Evolutionary conservation across 1,139 yeast genomes (phyloP).

Genomic region (Ogataea hybrid): DNA sequence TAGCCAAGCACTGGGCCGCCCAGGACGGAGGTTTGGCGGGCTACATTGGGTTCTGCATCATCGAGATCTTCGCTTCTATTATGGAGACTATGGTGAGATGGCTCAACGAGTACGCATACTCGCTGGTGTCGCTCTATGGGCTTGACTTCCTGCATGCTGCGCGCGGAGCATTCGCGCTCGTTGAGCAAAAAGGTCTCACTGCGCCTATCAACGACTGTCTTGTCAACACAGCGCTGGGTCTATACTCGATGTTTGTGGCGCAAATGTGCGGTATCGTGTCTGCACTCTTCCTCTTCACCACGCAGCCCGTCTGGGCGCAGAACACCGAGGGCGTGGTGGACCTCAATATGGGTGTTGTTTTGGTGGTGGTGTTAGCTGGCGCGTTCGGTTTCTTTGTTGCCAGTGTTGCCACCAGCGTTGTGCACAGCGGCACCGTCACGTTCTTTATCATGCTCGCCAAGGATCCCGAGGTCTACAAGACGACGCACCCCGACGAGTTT

Average conservation of each 20-base stretch:
- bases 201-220: slow-evolving; percentile 59
- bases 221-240: slow-evolving; percentile 67
- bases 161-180: slow-evolving; percentile 70
- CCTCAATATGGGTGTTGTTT: slow-evolving; percentile 31
- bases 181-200: slow-evolving; percentile 71
- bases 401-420: slow-evolving; percentile 69
- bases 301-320: slow-evolving; percentile 66
- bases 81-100: slow-evolving; percentile 75
- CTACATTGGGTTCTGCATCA: slow-evolving; percentile 6
- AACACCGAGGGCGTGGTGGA: slow-evolving; percentile 70
- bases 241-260: slow-evolving; percentile 69
- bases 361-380: slow-evolving; percentile 61
- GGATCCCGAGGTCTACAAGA: no score
- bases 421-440: no score
- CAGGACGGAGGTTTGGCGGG: slow-evolving; percentile 8
- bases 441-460: no score
- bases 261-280: slow-evolving; percentile 66
- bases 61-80: slow-evolving; percentile 54
- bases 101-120: slow-evolving; percentile 85
- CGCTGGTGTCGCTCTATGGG: slow-evolving; percentile 82
- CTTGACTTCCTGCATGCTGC: slow-evolving; percentile 70
- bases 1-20: slow-evolving; percentile 12
- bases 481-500: slow-evolving; percentile 37
- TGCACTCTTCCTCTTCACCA: slow-evolving; percentile 64
- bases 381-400: slow-evolving; percentile 30